phyloP scores from a whole-genome alignment of 1,139 yeast genomes.

The Lodderomyces margitis region DNA sequence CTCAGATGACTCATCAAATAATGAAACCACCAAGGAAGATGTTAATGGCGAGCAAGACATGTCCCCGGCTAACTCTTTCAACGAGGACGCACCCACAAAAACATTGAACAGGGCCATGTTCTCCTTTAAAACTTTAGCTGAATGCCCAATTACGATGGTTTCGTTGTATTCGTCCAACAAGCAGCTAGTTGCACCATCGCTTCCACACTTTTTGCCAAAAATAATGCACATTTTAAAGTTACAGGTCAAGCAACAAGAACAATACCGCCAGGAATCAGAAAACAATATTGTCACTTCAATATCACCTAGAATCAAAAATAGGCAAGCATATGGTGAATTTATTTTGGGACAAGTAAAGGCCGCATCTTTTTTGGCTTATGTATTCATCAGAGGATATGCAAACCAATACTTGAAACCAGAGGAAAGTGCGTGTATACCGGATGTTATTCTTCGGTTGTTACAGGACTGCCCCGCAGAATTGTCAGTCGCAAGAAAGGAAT shows the following conservation, averaged over 20 bases:
- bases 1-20: conserved; percentile 13
- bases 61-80: conserved; percentile 26
- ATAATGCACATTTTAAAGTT: conserved; percentile 72
- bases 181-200: conserved; percentile 64
- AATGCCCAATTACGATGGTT: conserved; percentile 96
- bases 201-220: conserved; percentile 79
- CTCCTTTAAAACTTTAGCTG: conserved; percentile 90
- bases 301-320: conserved; percentile 69
- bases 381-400: conserved; percentile 81
- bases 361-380: conserved; percentile 91
- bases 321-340: conserved; percentile 84
- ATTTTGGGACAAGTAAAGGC: conserved; percentile 96
- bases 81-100: conserved; percentile 40
- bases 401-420: conserved; percentile 59
- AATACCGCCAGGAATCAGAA: conserved; percentile 54
- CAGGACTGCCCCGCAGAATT: conserved; percentile 98
- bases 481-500: conserved; percentile 88
- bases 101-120: conserved; percentile 57
- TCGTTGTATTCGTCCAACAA: conserved; percentile 86
- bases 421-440: conserved; percentile 75
- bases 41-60: conserved; percentile 28
- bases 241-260: conserved; percentile 58
- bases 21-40: conserved; percentile 2
- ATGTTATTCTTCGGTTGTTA: conserved; percentile 75
- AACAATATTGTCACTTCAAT: conserved; percentile 51